Base-by-base conservation (phyloP, 2,329 filamentous ascomycete species). In the Periconia sp. region DNA sequence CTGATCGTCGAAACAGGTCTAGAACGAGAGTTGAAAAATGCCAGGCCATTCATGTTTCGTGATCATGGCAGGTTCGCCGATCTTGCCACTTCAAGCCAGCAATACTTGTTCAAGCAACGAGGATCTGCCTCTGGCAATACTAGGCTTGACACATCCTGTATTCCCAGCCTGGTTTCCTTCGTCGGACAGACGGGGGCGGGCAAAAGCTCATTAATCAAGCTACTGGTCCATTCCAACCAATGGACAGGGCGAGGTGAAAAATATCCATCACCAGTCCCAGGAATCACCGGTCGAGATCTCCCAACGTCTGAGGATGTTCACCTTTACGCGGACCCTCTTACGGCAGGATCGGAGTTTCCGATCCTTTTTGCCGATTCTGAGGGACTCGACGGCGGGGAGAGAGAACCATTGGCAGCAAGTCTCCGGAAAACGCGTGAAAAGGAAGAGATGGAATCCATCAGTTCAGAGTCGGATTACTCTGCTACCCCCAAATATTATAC, bases 351-450 rank as follows among this genome's bases (percentile, higher is more conserved):
- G 9, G 61, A 64, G 4, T 52, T 66, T 6, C 78, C 77, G 0
- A 65, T 80, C 15, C 63, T 81, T 4, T 74, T 73, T 37, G 76
- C 78, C 16, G 78, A 81, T 47, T 80, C 77, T 46, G 78, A 81
- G 63, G 78, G 78, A 0, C 68, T 80, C 7, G 70, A 75, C 15
- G 78, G 77, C 22, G 78, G 78, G 8, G 77, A 79, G 48, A 63
- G 61, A 15, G 56, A 59, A 9, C 73, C 73, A 21, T 41, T 61
- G 4, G 59, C 56, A 8, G 56, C 57, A 12, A 51, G 16, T 24
- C 42, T 22, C 71, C 1, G 73, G 71, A 5, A 73, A 70, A 52
- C 48, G 53, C 2, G 75, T 79, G 26, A 36, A 35, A 50, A 29
- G 19, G 25, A 40, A n/a, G 17, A 31, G 13, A 13, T 26, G 13